Evolutionary conservation across 2,329 filamentous ascomycete species (phyloP), one percentile per base, ranked within the genome.

Genomic region (Pseudocercospora vitis): DNA sequence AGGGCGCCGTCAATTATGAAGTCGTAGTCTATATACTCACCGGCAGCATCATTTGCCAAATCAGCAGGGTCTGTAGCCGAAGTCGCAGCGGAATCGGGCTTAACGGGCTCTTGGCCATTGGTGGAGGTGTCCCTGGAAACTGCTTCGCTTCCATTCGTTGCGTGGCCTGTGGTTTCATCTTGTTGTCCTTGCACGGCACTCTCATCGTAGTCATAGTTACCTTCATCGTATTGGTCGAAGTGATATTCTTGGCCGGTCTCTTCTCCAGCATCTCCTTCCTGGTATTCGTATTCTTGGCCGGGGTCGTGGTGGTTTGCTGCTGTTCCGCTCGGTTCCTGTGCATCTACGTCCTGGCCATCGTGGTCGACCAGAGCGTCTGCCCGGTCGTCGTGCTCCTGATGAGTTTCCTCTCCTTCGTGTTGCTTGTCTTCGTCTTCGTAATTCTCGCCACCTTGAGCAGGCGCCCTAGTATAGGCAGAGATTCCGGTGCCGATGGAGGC

Each of bases 401-500:
- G 52, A n/a, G 39, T 50, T 21, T 56, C 48, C 12, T 58, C 40
- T 7, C 46, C 16, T 26, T 54, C 45, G 23, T 50, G 40, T 16
- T 57, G 50, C 29, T 52, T 53, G 14, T 53, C 48, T 35, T 62
- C 59, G 21, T 54, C 48, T 18, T 55, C 37, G 11, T 50, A 52
- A 23, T 60, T 55, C 33, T 56, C 51, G 28, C 61, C 60, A 14
- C 51, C 58, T 24, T 58, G 49, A 21, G 55, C 48, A 26, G 56
- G 53, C 23, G 58, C 24, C 31, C 67, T 63, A 9, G 63, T 53
- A 19, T 83, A 70, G 24, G 78, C 72, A 1, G 79, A 78, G 52
- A 83, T 73, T 9, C 82, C 82, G 67, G 81, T 80, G 14, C 83
- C 82, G 60, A 81, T 74, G 16, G 75, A 73, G 52, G 77, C 81